These are phyloP conservation scores for Claviceps arundinis DNA, from an alignment of 2,329 filamentous ascomycete genomes.

Conservation along the genomic window DNA sequence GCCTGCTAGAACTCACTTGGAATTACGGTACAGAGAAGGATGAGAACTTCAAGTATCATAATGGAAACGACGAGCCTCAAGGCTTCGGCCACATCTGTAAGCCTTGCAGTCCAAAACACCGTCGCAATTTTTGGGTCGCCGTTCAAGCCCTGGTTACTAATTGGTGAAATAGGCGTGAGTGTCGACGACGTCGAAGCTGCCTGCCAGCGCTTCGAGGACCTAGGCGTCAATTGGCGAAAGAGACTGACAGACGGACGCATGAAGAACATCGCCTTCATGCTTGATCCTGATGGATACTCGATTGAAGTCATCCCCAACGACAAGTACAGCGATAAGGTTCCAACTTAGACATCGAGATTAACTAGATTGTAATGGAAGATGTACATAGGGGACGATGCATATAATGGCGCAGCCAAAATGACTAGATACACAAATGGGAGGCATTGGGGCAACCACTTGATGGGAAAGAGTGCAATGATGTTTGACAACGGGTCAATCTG, in stretches of 20 bases:
- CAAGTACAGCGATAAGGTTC: slow-evolving; percentile 20
- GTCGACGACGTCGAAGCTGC: slow-evolving; percentile 85
- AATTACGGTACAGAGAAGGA: slow-evolving; percentile 78
- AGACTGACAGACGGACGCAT: slow-evolving; percentile 80
- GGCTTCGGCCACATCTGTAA: slow-evolving; percentile 88
- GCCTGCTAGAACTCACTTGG: slow-evolving; percentile 83
- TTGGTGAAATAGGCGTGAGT: slow-evolving; percentile 43
- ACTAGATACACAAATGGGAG: background rate
- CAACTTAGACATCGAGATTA: background rate
- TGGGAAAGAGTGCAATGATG: background rate
- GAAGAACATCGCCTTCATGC: slow-evolving; percentile 85
- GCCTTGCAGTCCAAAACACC: slow-evolving; percentile 15
- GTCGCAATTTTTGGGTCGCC: background rate
- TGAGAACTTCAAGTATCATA: slow-evolving; percentile 71
- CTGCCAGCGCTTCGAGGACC: slow-evolving; percentile 71
- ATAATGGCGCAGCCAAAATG: background rate
- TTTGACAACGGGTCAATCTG: background rate
- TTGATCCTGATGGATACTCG: slow-evolving; percentile 84
- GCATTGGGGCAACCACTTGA: too few relatives aligned
- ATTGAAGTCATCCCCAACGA: slow-evolving; percentile 67
- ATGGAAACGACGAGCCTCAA: slow-evolving; percentile 82
- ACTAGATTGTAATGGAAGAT: background rate
- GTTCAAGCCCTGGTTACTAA: slow-evolving; percentile 9
- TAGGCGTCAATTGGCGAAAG: slow-evolving; percentile 88
- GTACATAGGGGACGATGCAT: background rate